These are phyloP conservation scores for Fraxinus excelsior DNA, from an alignment of 257 asterid genomes.

Conservation along the genomic window DNA sequence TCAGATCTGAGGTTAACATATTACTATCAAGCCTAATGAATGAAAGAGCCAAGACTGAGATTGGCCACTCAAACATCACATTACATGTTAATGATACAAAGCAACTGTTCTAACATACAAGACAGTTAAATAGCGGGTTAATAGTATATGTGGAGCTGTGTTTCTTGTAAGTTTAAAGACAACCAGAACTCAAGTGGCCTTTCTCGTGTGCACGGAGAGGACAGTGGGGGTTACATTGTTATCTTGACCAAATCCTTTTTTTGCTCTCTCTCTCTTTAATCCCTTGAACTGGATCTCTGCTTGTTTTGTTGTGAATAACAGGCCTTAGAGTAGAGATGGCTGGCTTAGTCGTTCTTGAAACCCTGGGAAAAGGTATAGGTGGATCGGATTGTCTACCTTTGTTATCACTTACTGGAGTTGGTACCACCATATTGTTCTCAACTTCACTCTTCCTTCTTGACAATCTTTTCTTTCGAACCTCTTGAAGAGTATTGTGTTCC, in stretches of 20 bases:
- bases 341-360: slow-evolving; percentile 54
- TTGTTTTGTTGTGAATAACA: slow-evolving; percentile 44
- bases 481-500: slow-evolving; percentile 36
- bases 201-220: slow-evolving; percentile 1
- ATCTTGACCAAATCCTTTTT: slow-evolving; percentile 88
- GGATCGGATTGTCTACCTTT: slow-evolving; percentile 72
- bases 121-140: neutral
- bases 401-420: slow-evolving; percentile 42
- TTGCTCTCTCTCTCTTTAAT: slow-evolving; percentile 77
- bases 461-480: slow-evolving; percentile 53
- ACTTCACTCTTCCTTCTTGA: slow-evolving; percentile 56
- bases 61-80: neutral
- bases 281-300: slow-evolving; percentile 63
- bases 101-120: neutral
- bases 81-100: neutral
- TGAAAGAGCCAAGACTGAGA: neutral
- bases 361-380: slow-evolving; percentile 46
- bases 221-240: slow-evolving; percentile 15
- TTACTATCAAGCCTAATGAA: neutral
- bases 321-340: slow-evolving; percentile 45
- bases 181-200: neutral
- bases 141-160: neutral
- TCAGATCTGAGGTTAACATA: neutral
- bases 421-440: slow-evolving; percentile 48
- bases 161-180: neutral